These are phyloP conservation scores for Cicer yamashitae DNA, from an alignment of 306 rosid species.

Conservation along the genomic window DNA sequence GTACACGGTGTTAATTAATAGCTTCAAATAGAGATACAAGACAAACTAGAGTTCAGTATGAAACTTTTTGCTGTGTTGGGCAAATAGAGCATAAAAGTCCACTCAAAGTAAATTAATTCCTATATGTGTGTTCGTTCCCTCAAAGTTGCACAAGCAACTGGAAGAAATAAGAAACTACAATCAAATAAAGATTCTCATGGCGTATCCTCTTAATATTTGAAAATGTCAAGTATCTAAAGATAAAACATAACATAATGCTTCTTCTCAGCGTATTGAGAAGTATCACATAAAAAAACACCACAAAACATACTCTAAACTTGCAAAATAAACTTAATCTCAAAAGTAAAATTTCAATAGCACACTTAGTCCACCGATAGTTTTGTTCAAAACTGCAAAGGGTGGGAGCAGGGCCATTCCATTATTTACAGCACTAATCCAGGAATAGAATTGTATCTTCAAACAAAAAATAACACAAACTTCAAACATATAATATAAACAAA, in stretches of 20 bases:
- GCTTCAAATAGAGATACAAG: constrained; percentile 17
- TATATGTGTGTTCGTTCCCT: neutral
- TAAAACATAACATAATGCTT: no score
- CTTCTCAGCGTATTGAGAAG: no score
- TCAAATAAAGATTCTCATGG: no score
- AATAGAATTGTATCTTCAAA: no score
- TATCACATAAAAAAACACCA: no score
- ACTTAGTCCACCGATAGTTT: neutral
- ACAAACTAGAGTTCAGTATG: constrained; percentile 2
- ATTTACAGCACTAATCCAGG: no score
- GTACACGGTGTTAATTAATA: neutral
- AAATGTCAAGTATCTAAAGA: no score
- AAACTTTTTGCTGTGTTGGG: neutral
- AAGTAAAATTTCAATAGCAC: neutral
- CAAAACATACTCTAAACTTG: neutral
- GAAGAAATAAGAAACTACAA: no score
- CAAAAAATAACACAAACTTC: neutral
- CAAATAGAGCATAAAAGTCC: neutral
- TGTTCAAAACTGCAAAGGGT: neutral
- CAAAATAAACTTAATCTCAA: neutral
- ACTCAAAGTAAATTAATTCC: constrained; percentile 4
- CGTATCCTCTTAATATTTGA: no score
- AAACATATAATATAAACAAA: neutral
- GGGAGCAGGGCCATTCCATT: neutral
- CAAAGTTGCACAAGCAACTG: no score